Base-by-base conservation (phyloP, 768 basidiomycete genomes). In the Leccinum longicurvipes region DNA sequence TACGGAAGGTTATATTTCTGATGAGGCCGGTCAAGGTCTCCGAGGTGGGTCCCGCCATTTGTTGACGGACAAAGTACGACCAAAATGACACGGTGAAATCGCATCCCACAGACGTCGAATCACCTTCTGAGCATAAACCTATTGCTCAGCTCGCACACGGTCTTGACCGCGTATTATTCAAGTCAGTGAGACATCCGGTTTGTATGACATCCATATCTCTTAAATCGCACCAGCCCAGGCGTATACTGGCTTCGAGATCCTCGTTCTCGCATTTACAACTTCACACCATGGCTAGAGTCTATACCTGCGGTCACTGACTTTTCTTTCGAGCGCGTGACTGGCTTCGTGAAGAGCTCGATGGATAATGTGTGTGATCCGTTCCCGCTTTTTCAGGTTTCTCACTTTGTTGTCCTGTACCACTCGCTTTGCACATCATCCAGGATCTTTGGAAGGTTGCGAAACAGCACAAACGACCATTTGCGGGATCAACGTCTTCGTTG, bases 201-300 rank as follows among this genome's bases (percentile, higher is more conserved):
- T 12, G 56, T 46, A 29, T 31, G 10, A 5, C 11, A 24, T 19
- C 3, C 15, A 5, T 41, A 17, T 42, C 8, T 34, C 14, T 39
- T 23, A 9, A 50, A 51, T 9, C 1, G 7, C 21, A 56, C 23
- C 57, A 97, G 94, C 61, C 91, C 89, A 5, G 91, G 91, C 10
- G 87, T 95, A 1, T 91, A 93, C 62, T 91, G 91, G 86, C 73
- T 97, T 2, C 84, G 85, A 63, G 93, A 98, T 66, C 90, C 92
- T 1, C 79, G 89, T 17, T 89, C 93, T 0, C 79, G 83, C 6
- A 87, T 92, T 14, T 95, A 90, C 73, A 95, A 95, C 65, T 98
- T 93, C 66, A 71, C 84, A 0, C 82, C 85, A 4, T 82, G 79
- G 66, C 74, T 97, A 5, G 82, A 91, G 70, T 69, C 72, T 2